Evolutionary conservation across 2,329 filamentous ascomycete genomes (phyloP).

Genomic region (Neopestalotiopsis clavispora): DNA sequence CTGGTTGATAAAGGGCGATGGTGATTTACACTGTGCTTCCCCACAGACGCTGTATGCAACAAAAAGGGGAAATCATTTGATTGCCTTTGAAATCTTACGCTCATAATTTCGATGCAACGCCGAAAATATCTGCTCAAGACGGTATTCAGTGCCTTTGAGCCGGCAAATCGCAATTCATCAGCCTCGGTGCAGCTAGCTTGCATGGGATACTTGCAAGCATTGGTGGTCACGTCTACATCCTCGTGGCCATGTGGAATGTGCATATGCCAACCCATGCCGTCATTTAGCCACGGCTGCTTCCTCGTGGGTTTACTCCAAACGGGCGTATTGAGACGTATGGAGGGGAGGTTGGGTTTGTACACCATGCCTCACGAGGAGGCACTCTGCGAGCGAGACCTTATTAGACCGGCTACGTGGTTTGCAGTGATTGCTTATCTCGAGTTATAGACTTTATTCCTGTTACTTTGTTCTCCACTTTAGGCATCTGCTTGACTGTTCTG

Average conservation of each 20-base stretch:
- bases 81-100: neutral
- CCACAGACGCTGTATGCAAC: neutral
- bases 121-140: neutral
- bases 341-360: neutral
- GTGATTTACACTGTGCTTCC: neutral
- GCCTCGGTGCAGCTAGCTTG: neutral
- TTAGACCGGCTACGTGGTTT: neutral
- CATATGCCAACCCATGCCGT: neutral
- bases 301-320: neutral
- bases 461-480: neutral
- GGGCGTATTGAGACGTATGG: neutral
- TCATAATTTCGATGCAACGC: neutral
- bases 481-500: neutral
- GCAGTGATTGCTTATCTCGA: slow-evolving; percentile 4
- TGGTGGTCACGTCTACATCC: neutral
- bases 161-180: neutral
- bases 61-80: neutral
- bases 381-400: neutral
- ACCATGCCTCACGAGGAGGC: neutral
- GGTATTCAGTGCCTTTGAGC: neutral
- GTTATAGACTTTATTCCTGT: slow-evolving; percentile 5
- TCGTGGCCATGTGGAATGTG: neutral
- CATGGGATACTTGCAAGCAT: neutral
- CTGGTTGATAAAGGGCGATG: neutral
- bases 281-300: neutral